phyloP scores from a whole-genome alignment of 1,139 yeast species.

The Kurtzmaniella quercitrusa region DNA sequence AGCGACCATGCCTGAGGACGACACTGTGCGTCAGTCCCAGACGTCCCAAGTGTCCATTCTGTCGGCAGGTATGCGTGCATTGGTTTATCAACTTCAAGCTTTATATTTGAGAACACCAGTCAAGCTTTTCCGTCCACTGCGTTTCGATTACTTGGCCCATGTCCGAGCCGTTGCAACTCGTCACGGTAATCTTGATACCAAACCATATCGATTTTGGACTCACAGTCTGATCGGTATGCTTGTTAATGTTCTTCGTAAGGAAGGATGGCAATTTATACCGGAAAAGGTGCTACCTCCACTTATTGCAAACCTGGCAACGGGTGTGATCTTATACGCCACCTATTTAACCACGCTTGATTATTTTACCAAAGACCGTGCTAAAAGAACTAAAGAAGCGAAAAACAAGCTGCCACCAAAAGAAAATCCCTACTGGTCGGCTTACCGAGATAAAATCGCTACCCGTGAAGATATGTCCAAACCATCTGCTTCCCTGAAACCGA shows the following conservation, averaged over 20 bases:
- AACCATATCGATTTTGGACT: slow-evolving; percentile 66
- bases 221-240: slow-evolving; percentile 78
- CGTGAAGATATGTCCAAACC: background rate
- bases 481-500: background rate
- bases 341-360: slow-evolving; percentile 55
- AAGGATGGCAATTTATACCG: slow-evolving; percentile 88
- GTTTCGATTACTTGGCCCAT: slow-evolving; percentile 79
- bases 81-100: slow-evolving; percentile 74
- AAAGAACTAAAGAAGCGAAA: background rate
- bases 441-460: background rate
- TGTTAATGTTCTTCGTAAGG: slow-evolving; percentile 62
- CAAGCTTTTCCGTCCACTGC: slow-evolving; percentile 82
- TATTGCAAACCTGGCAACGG: slow-evolving; percentile 82
- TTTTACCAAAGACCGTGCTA: slow-evolving; percentile 10
- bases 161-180: slow-evolving; percentile 52
- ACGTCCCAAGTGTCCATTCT: slow-evolving; percentile 36
- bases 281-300: slow-evolving; percentile 83
- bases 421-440: slow-evolving; percentile 1
- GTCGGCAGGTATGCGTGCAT: slow-evolving; percentile 81
- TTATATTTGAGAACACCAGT: slow-evolving; percentile 80
- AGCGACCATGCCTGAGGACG: background rate
- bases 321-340: slow-evolving; percentile 77
- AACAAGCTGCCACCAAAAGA: background rate
- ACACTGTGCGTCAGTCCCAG: background rate
- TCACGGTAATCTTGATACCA: slow-evolving; percentile 43